Conservation (phyloP, 805 yeast genomes). For the Ogataea degrootiae region DNA sequence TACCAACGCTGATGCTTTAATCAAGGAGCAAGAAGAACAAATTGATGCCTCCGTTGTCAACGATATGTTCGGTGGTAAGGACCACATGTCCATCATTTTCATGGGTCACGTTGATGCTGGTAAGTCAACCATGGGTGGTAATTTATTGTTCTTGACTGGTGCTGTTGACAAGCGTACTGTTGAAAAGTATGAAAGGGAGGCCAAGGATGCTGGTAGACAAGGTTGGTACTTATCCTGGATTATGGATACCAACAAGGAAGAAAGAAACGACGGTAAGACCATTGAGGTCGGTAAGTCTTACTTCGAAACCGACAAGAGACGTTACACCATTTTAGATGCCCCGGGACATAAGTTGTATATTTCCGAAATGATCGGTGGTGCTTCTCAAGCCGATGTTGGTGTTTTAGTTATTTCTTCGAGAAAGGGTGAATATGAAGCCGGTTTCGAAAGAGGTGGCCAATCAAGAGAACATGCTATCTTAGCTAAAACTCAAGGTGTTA, state of each 20-base stretch:
- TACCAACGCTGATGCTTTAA: constrained; percentile 44
- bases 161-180: constrained; percentile 98
- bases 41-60: constrained; percentile 83
- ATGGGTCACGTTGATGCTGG: constrained; percentile 99
- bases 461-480: constrained; percentile 96
- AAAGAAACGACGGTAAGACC: constrained; percentile 98
- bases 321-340: constrained; percentile 97
- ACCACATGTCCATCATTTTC: constrained; percentile 92
- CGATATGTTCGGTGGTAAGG: constrained; percentile 96
- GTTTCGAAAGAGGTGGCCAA: constrained; percentile 98
- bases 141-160: constrained; percentile 86
- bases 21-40: constrained; percentile 70
- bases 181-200: constrained; percentile 97
- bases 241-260: constrained; percentile 99
- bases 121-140: constrained; percentile 99
- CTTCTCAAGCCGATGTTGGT: constrained; percentile 99
- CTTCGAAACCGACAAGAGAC: constrained; percentile 95
- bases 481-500: constrained; percentile 98
- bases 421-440: constrained; percentile 99
- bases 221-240: constrained; percentile 99
- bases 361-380: constrained; percentile 99
- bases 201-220: constrained; percentile 98
- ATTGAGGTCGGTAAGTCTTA: constrained; percentile 98
- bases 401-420: constrained; percentile 95
- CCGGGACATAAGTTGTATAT: constrained; percentile 99